Evolutionary conservation across 2,329 filamentous ascomycete genomes (phyloP).

Genomic region (Leptographium wingfieldii): DNA sequence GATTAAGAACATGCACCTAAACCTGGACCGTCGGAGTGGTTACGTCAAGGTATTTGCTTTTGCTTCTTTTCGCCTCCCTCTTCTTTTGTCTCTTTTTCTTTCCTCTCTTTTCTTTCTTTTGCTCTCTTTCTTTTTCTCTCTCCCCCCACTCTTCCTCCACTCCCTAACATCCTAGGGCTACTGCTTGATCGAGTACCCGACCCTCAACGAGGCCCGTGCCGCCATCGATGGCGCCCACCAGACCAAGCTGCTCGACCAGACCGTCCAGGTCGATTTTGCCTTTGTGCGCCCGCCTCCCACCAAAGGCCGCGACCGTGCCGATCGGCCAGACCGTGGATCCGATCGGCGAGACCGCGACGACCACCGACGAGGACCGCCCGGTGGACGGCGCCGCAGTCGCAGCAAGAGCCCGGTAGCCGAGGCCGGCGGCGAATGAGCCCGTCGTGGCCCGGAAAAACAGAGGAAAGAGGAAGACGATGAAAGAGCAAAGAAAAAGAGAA

Average conservation of each 20-base stretch:
- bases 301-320: conserved; percentile 22
- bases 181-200: conserved; percentile 73
- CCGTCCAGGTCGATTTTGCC: conserved; percentile 68
- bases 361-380: conserved; percentile 19
- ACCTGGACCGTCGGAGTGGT: conserved; percentile 68
- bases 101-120: not conserved
- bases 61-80: not conserved
- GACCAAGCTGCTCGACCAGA: conserved; percentile 70
- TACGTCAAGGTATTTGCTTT: conserved; percentile 60
- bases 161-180: conserved; percentile 49
- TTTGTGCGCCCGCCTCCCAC: conserved; percentile 68
- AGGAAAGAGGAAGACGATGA: too few relatives aligned
- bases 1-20: conserved; percentile 77
- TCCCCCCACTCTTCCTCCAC: too few relatives aligned
- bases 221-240: conserved; percentile 70
- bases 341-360: conserved; percentile 1
- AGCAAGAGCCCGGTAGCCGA: conserved; percentile 31
- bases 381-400: conserved; percentile 23
- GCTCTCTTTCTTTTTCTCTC: not conserved
- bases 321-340: conserved; percentile 5
- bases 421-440: conserved; percentile 15
- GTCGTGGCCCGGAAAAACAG: too few relatives aligned
- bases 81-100: not conserved
- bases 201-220: conserved; percentile 64
- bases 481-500: not conserved